Conservation (phyloP, 768 basidiomycete genomes). For the Boletus sp. region DNA sequence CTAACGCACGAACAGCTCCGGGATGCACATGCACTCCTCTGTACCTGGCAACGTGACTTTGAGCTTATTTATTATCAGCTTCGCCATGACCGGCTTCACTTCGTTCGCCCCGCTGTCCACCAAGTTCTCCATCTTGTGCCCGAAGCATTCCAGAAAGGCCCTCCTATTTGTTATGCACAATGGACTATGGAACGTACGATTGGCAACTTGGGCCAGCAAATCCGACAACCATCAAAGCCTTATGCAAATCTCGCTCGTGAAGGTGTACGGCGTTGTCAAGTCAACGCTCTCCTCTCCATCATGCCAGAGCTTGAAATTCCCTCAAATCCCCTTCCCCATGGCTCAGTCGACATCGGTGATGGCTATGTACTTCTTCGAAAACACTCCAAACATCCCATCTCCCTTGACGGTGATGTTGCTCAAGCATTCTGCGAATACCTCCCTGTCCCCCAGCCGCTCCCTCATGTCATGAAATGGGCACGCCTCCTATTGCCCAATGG, state of each 20-base stretch:
- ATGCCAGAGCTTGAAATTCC: not conserved
- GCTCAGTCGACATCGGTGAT: not conserved
- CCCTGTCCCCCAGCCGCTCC: not conserved
- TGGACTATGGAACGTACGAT: conserved; percentile 6
- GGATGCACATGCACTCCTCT: conserved; percentile 14
- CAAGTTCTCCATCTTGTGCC: conserved; percentile 22
- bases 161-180: not conserved
- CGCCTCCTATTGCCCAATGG: conserved; percentile 21
- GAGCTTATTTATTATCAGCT: conserved; percentile 30
- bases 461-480: not conserved
- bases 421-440: not conserved
- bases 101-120: conserved; percentile 31
- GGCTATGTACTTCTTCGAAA: not conserved
- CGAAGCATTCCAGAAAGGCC: not conserved
- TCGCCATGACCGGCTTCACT: conserved; percentile 26
- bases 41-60: conserved; percentile 29
- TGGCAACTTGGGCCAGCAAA: not conserved
- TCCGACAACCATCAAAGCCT: not conserved
- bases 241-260: not conserved
- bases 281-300: not conserved
- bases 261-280: not conserved
- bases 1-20: conserved; percentile 15
- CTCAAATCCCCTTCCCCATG: not conserved
- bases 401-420: not conserved
- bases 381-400: not conserved